Evolutionary conservation across 352 stramenopile species (phyloP).

Genomic region (Phytopythium sindhum): DNA sequence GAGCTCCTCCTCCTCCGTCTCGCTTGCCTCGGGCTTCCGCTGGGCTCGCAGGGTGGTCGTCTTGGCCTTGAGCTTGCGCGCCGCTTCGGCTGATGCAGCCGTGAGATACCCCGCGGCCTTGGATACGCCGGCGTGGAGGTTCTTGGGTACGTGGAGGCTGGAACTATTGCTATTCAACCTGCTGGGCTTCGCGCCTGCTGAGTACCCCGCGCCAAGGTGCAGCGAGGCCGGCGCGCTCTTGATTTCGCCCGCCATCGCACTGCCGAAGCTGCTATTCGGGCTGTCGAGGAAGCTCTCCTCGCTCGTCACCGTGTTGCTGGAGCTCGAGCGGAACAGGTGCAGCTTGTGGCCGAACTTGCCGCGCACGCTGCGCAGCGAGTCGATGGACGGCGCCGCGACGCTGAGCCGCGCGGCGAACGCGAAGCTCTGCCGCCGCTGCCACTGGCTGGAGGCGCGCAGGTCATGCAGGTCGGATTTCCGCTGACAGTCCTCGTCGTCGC

Average conservation of each 20-base stretch:
- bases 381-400: constrained; percentile 23
- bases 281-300: constrained; percentile 48
- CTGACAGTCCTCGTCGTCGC: constrained; percentile 52
- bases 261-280: constrained; percentile 4
- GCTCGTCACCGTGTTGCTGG: constrained; percentile 40
- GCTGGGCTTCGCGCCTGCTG: constrained; percentile 1
- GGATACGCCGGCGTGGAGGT: constrained; percentile 32
- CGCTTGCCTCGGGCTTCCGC: constrained; percentile 22
- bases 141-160: constrained; percentile 11
- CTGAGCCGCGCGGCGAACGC: constrained; percentile 27
- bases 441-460: constrained; percentile 8
- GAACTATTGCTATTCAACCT: constrained; percentile 19
- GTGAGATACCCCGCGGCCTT: constrained; percentile 48
- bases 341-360: constrained; percentile 29
- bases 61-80: constrained; percentile 45
- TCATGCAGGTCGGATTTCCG: constrained; percentile 11
- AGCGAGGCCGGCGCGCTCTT: constrained; percentile 16
- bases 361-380: constrained; percentile 26
- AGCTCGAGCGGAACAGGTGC: constrained; percentile 45
- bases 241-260: constrained; percentile 3
- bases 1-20: constrained; percentile 41
- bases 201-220: constrained; percentile 12
- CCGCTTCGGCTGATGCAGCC: constrained; percentile 47
- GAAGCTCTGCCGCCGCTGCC: constrained; percentile 25
- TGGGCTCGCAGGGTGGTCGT: constrained; percentile 8